Evolutionary conservation across 169 alveolate species (phyloP), one percentile per base, ranked within the genome.

Genomic region (Plasmodium gaboni): DNA sequence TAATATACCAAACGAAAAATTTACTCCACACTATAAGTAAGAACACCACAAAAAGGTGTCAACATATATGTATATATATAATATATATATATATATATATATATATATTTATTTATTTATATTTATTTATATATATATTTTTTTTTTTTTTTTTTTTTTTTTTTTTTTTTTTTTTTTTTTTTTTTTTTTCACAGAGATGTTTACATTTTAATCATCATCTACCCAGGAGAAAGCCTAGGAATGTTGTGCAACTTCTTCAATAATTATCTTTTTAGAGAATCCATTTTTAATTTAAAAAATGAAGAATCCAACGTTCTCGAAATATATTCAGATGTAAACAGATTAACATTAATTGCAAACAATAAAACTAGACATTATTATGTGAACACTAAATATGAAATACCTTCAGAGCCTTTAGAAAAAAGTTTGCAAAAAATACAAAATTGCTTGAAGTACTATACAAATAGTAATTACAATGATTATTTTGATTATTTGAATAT

Each of bases 281-380:
- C 83, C 12, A 50, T 80, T 32, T 80, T 50, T 63, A 80, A 50
- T 24, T 12, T 80, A 22, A 51, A 73, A 17, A 67, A 65, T 13
- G 89, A 80, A 60, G 83, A 80, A 9, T 65, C 89, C 8, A 80
- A 80, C 22, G 89, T 80, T 7, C 89, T 80, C 5, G 89, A 80
- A 32, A 80, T 80, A 2, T 80, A 80, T 44, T 42, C 71, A 8
- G 72, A 68, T 15, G 22, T 5, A 4, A 68, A 80, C 22, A 67
- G 55, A 15, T 19, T 67, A 51, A 80, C 89, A n/a, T 32, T 80
- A 17, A 26, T 80, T 6, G 80, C 68, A 5, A 80, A 80, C 55
- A 80, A 80, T 32, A 65, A 64, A 80, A 67, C 72, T 51, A 80
- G 26, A 13, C 65, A 50, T 59, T 80, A 80, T 48, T 22, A 65